Percentiles rank a stretch among this genome's conserved stretches.
phyloP scores from a whole-genome alignment of 2,329 filamentous ascomycete species.

The Hirsutella thompsonii region DNA sequence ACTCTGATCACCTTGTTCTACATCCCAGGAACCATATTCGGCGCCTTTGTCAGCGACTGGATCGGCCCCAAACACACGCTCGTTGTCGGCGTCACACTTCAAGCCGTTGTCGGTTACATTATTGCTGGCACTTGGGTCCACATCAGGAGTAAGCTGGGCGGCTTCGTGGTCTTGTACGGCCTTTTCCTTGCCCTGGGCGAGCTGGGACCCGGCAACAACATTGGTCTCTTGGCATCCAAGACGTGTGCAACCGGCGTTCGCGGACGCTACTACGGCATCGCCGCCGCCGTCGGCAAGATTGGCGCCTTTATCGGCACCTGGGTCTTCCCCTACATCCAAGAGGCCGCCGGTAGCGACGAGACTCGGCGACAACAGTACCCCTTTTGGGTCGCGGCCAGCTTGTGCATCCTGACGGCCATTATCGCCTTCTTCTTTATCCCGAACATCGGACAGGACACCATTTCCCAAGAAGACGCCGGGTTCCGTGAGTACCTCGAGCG shows the following conservation, averaged over 20 bases:
- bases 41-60: constrained; percentile 65
- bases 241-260: constrained; percentile 80
- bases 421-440: constrained; percentile 53
- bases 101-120: constrained; percentile 73
- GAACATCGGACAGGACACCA: constrained; percentile 73
- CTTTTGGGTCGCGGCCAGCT: constrained; percentile 69
- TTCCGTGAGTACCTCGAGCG: constrained; percentile 63
- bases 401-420: constrained; percentile 63
- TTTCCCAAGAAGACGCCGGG: constrained; percentile 59
- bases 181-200: constrained; percentile 25
- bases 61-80: constrained; percentile 69
- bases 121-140: constrained; percentile 70
- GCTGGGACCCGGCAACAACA: constrained; percentile 81
- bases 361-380: constrained; percentile 65
- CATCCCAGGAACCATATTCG: constrained; percentile 67
- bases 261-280: constrained; percentile 59
- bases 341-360: constrained; percentile 39
- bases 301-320: constrained; percentile 79
- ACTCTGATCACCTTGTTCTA: constrained; percentile 83
- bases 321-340: constrained; percentile 62
- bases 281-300: constrained; percentile 62
- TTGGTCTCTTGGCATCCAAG: constrained; percentile 76
- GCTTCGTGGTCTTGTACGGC: constrained; percentile 23
- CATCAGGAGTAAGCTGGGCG: constrained; percentile 41
- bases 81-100: constrained; percentile 54